Evolutionary conservation across 2,329 filamentous ascomycete genomes (phyloP).

Genomic region (Ophiocordyceps camponoti-rufipedis): DNA sequence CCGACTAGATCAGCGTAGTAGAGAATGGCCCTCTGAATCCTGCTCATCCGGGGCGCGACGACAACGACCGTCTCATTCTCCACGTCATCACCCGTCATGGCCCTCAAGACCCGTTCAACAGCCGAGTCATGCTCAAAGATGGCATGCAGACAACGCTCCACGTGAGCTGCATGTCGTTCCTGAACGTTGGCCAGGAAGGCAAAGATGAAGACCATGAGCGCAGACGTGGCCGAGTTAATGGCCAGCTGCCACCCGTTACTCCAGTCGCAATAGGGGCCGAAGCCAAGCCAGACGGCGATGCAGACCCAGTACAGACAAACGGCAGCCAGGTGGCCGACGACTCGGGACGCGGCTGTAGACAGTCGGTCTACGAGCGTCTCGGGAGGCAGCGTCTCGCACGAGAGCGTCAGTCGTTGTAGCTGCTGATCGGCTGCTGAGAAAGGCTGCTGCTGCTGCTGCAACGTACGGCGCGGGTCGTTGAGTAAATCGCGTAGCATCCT

Average conservation of each 20-base stretch:
- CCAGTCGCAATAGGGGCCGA: constrained; percentile 11
- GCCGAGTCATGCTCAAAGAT: constrained; percentile 16
- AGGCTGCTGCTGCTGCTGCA: not conserved
- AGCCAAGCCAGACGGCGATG: constrained; percentile 15
- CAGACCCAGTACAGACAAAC: constrained; percentile 16
- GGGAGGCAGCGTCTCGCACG: not conserved
- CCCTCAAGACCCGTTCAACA: constrained; percentile 14
- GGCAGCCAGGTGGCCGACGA: constrained; percentile 12
- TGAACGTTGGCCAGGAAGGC: constrained; percentile 21
- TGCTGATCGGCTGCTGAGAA: not conserved
- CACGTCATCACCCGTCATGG: constrained; percentile 12
- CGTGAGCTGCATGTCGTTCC: constrained; percentile 15
- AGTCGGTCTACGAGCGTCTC: constrained; percentile 5
- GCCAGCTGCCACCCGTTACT: constrained; percentile 20
- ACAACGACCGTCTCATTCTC: constrained; percentile 16
- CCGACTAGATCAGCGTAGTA: constrained; percentile 24
- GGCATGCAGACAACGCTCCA: constrained; percentile 12
- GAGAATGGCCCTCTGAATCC: constrained; percentile 18
- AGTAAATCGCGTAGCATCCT: constrained; percentile 8
- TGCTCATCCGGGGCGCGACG: constrained; percentile 11
- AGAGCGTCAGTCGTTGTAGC: not conserved
- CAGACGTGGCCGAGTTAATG: constrained; percentile 24
- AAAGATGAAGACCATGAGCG: constrained; percentile 18
- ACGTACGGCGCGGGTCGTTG: not conserved
- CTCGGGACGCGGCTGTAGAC: constrained; percentile 8